phyloP scores from a whole-genome alignment of 2,329 filamentous ascomycete genomes.

The Venturia carpophila region DNA sequence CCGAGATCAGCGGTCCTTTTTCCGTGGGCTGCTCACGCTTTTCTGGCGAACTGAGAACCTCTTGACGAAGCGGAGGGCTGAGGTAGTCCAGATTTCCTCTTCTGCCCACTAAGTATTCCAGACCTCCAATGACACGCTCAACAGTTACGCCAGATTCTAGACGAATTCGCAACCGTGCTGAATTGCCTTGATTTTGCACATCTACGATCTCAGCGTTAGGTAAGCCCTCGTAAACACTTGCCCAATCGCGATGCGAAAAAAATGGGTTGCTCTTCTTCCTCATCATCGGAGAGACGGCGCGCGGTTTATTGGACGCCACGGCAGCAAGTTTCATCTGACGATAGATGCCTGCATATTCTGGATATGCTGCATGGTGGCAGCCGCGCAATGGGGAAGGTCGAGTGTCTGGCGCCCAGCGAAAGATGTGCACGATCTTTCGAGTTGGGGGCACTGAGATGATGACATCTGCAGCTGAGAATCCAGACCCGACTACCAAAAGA shows the following conservation, averaged over 20 bases:
- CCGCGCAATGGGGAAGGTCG: slow-evolving; percentile 49
- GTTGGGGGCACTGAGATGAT: slow-evolving; percentile 46
- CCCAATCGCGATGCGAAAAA: slow-evolving; percentile 43
- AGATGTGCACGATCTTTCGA: slow-evolving; percentile 52
- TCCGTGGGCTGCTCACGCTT: background rate
- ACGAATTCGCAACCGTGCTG: slow-evolving; percentile 37
- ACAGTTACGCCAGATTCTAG: slow-evolving; percentile 37
- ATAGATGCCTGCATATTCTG: slow-evolving; percentile 54
- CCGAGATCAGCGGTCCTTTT: slow-evolving; percentile 37
- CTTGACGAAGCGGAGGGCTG: slow-evolving; percentile 37
- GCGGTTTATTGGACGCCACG: slow-evolving; percentile 11
- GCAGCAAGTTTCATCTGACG: slow-evolving; percentile 50
- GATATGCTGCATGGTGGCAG: slow-evolving; percentile 54
- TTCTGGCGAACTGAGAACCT: slow-evolving; percentile 35
- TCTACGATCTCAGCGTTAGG: slow-evolving; percentile 44
- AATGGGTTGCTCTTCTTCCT: slow-evolving; percentile 38
- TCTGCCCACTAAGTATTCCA: slow-evolving; percentile 50
- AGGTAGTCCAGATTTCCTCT: slow-evolving; percentile 49
- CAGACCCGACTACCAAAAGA: slow-evolving; percentile 51
- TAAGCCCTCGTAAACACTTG: slow-evolving; percentile 45
- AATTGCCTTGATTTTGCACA: slow-evolving; percentile 27
- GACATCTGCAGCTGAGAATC: slow-evolving; percentile 54
- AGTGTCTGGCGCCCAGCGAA: slow-evolving; percentile 50
- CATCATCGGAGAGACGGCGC: slow-evolving; percentile 18
- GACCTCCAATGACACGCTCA: slow-evolving; percentile 39